These are phyloP conservation scores for Xylaria sp. DNA, from an alignment of 2,329 filamentous ascomycete species.

Conservation along the genomic window DNA sequence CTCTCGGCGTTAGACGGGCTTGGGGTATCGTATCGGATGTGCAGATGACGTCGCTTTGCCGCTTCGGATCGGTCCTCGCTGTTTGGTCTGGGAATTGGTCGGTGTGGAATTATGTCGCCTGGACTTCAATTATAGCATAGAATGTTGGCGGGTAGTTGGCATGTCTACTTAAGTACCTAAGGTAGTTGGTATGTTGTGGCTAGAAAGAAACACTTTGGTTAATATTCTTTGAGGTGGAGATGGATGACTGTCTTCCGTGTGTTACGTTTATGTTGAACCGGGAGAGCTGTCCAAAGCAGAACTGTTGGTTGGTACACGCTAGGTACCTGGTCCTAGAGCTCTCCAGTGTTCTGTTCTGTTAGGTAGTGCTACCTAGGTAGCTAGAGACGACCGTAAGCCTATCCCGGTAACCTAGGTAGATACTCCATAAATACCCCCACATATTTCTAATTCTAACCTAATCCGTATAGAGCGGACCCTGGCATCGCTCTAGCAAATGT, in stretches of 20 bases:
- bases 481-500: too few relatives aligned
- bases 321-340: too few relatives aligned
- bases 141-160: background rate
- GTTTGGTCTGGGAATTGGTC: background rate
- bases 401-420: too few relatives aligned
- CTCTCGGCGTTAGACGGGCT: background rate
- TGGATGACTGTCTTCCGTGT: background rate
- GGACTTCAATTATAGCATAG: background rate
- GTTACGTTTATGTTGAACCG: background rate
- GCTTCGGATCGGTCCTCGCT: background rate
- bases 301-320: too few relatives aligned
- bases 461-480: too few relatives aligned
- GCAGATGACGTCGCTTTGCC: background rate
- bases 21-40: background rate
- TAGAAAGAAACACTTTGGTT: background rate
- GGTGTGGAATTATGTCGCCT: background rate
- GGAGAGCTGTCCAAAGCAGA: slow-evolving; percentile 9
- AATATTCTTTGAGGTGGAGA: slow-evolving; percentile 5
- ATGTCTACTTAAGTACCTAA: too few relatives aligned
- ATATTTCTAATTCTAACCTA: too few relatives aligned
- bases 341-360: too few relatives aligned
- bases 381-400: too few relatives aligned
- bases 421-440: background rate
- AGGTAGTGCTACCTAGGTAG: too few relatives aligned
- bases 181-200: background rate